Conservation (phyloP, 208 protist species). For the Phytomonas sp. region DNA sequence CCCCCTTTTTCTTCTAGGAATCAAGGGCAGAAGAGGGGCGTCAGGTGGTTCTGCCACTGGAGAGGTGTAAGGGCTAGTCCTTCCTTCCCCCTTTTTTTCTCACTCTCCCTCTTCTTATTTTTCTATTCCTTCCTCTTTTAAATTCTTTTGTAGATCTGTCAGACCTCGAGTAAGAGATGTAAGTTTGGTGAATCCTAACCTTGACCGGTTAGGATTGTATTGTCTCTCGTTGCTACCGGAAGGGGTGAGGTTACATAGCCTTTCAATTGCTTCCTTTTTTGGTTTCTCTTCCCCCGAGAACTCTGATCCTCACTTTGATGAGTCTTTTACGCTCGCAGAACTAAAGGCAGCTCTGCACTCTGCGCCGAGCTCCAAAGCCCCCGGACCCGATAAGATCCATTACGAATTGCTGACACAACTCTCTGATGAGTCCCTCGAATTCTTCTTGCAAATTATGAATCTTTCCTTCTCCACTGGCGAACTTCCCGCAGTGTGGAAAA, state of each 20-base stretch:
- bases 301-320: background rate
- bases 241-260: background rate
- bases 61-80: no score
- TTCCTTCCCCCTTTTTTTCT: background rate
- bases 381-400: background rate
- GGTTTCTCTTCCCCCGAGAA: background rate
- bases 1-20: no score
- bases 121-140: background rate
- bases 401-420: background rate
- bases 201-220: background rate
- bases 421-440: background rate
- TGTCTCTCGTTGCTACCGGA: background rate
- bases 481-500: background rate
- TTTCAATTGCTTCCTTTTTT: background rate
- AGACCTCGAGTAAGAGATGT: background rate
- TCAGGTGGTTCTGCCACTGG: no score
- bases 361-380: background rate
- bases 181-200: no score
- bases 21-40: no score
- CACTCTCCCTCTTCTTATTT: background rate
- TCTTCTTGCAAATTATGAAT: background rate
- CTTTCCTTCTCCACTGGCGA: background rate
- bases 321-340: background rate
- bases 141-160: background rate
- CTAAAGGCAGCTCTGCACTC: background rate